Conservation (phyloP, 1,284 basidiomycete genomes). For the Serendipita sp. region DNA sequence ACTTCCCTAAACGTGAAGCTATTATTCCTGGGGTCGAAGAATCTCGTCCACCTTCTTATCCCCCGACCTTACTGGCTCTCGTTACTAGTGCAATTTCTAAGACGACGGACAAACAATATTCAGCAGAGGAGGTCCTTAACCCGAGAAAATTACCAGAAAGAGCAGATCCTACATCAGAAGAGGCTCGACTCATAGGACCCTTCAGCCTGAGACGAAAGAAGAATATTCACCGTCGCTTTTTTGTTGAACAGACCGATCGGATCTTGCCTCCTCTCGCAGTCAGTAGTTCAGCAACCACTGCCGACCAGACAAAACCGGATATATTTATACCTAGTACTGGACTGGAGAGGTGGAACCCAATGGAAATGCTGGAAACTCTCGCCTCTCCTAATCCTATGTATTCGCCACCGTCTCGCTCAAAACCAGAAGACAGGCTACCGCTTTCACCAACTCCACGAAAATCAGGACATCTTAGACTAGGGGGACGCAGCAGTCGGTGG, state of each 20-base stretch:
- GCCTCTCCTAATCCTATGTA: neutral
- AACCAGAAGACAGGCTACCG: constrained; percentile 18
- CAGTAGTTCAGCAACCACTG: constrained; percentile 14
- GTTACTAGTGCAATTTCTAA: constrained; percentile 39
- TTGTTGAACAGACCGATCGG: constrained; percentile 38
- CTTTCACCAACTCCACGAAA: neutral
- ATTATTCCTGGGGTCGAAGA: constrained; percentile 38
- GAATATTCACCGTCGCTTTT: constrained; percentile 59
- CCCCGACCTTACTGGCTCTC: constrained; percentile 44
- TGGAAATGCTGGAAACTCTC: neutral
- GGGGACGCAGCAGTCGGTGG: constrained; percentile 31
- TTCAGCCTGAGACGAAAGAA: constrained; percentile 56
- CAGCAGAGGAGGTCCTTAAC: constrained; percentile 24
- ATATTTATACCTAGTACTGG: constrained; percentile 12
- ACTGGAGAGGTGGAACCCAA: neutral
- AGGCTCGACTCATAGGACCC: constrained; percentile 44
- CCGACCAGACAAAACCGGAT: constrained; percentile 6
- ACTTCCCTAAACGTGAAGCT: constrained; percentile 25
- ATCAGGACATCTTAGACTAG: neutral
- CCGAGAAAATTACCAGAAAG: constrained; percentile 45
- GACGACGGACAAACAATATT: constrained; percentile 29
- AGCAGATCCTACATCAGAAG: constrained; percentile 41
- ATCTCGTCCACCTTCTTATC: constrained; percentile 48
- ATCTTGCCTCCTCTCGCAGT: constrained; percentile 44
- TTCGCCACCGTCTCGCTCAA: neutral